A percentile compares a stretch with the other conserved stretches of the same genome.
Evolutionary conservation across 345 rosid genomes (phyloP).

Genomic region (Murraya paniculata): DNA sequence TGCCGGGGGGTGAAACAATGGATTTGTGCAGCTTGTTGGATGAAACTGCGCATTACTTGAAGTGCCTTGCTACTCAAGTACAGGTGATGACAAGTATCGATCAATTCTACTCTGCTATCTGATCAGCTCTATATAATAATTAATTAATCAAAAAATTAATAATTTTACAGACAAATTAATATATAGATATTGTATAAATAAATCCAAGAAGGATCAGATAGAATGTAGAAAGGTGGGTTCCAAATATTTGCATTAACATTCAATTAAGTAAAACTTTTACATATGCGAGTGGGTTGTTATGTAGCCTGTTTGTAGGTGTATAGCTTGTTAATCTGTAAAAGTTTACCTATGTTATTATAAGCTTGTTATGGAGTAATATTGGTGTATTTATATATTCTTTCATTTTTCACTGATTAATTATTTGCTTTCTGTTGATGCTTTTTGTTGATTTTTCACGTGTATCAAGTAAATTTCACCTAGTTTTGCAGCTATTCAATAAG

Average conservation of each 20-base stretch:
- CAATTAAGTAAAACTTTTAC: too few relatives aligned
- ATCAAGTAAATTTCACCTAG: neutral
- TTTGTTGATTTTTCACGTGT: neutral
- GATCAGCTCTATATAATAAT: conserved; percentile 3
- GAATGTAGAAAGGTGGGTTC: too few relatives aligned
- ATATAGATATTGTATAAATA: neutral
- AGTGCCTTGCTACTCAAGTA: conserved; percentile 50
- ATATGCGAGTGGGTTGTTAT: neutral
- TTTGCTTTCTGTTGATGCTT: neutral
- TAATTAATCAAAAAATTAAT: too few relatives aligned
- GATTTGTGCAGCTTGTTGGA: conserved; percentile 45
- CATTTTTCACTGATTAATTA: neutral
- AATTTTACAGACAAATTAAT: neutral
- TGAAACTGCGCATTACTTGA: conserved; percentile 58
- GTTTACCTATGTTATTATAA: neutral
- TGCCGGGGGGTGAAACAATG: conserved; percentile 60
- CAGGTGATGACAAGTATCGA: conserved; percentile 57
- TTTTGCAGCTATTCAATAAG: conserved; percentile 5
- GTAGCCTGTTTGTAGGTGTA: neutral
- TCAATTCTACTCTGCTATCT: conserved; percentile 28
- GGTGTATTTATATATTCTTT: neutral
- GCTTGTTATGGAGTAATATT: neutral
- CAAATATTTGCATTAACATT: too few relatives aligned
- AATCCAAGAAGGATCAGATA: neutral
- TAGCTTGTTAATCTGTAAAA: neutral